phyloP scores from a whole-genome alignment of 306 rosid species.

The Glycine soja region DNA sequence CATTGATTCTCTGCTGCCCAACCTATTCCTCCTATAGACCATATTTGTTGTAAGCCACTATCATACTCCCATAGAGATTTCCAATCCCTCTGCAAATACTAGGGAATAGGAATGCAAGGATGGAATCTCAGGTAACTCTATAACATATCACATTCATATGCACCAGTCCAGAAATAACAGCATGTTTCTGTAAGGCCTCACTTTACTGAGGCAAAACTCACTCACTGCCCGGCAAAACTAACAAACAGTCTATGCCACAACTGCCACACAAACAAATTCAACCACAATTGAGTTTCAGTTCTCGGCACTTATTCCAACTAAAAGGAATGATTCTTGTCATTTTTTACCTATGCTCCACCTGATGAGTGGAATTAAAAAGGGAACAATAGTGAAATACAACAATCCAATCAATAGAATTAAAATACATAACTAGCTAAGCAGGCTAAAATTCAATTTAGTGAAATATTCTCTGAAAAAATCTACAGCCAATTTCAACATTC shows the following conservation, averaged over 20 bases:
- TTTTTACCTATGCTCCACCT: background rate
- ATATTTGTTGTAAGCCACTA: background rate
- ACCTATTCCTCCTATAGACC: background rate
- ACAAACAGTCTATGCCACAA: background rate
- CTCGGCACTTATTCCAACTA: background rate
- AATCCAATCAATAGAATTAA: background rate
- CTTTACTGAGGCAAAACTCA: too few relatives aligned
- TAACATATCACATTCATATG: too few relatives aligned
- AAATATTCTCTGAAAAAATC: slow-evolving; percentile 24
- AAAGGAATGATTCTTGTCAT: background rate
- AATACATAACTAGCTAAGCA: background rate
- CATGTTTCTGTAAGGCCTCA: too few relatives aligned
- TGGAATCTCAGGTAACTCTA: too few relatives aligned
- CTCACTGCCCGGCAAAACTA: too few relatives aligned
- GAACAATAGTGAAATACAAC: background rate
- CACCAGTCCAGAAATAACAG: too few relatives aligned
- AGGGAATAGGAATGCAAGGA: too few relatives aligned
- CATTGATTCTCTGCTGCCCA: background rate
- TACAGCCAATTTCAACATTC: slow-evolving; percentile 9
- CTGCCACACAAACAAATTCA: background rate
- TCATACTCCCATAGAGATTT: background rate
- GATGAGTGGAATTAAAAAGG: background rate
- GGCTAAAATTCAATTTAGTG: background rate
- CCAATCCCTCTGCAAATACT: background rate
- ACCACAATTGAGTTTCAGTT: background rate